phyloP scores from a whole-genome alignment of 176 grass and related monocot species.

The Rhynchospora breviuscula region DNA sequence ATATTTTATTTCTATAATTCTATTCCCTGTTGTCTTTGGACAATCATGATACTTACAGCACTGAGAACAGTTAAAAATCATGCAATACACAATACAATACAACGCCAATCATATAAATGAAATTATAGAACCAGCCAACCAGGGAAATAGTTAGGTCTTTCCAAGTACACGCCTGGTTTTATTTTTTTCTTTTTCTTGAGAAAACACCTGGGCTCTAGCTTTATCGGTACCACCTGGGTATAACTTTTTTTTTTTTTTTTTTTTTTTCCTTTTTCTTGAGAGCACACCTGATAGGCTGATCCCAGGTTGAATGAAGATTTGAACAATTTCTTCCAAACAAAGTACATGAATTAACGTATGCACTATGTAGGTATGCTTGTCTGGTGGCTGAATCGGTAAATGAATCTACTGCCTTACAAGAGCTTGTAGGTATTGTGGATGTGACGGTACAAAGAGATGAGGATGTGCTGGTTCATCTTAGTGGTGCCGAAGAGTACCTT shows the following conservation, averaged over 20 bases:
- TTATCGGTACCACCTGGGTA: neutral
- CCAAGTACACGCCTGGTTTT: too few species aligned
- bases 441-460: conserved; percentile 60
- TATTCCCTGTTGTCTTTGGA: neutral
- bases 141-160: too few species aligned
- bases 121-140: too few species aligned
- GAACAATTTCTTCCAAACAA: neutral
- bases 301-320: neutral
- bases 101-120: too few species aligned
- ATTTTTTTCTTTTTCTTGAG: too few species aligned
- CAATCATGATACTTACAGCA: neutral
- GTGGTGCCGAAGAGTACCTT: conserved; percentile 48
- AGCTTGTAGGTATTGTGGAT: conserved; percentile 66
- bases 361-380: conserved; percentile 63
- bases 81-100: too few species aligned
- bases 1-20: neutral
- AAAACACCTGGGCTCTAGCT: neutral
- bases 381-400: conserved; percentile 68
- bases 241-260: too few species aligned
- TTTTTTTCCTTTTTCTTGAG: too few species aligned
- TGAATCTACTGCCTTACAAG: conserved; percentile 29
- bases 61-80: too few species aligned
- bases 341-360: neutral
- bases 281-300: neutral
- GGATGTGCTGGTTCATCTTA: conserved; percentile 49